These are phyloP conservation scores for Trichoderma sp. DNA, from an alignment of 2,329 filamentous ascomycete species.

Conservation along the genomic window DNA sequence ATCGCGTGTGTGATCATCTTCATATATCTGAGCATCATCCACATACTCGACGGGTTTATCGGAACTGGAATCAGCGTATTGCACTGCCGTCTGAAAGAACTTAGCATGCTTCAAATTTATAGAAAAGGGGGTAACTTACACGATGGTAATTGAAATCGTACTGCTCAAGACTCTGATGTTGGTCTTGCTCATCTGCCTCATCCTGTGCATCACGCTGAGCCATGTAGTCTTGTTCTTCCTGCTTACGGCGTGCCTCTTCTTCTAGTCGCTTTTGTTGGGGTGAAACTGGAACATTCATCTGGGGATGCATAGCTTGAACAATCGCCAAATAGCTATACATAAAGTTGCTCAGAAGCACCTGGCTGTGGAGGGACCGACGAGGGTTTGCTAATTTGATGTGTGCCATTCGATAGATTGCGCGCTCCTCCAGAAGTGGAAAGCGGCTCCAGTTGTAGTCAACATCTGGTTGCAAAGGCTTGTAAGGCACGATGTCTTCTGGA, in stretches of 20 bases:
- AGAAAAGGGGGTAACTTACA: constrained; percentile 36
- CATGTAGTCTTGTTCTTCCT: constrained; percentile 48
- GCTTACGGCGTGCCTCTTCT: constrained; percentile 51
- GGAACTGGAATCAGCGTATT: constrained; percentile 45
- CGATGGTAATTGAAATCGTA: constrained; percentile 55
- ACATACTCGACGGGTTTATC: constrained; percentile 49
- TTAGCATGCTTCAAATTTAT: constrained; percentile 12
- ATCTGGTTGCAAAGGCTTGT: constrained; percentile 73
- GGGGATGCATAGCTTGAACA: constrained; percentile 97
- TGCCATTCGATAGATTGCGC: constrained; percentile 97
- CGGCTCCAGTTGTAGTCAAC: constrained; percentile 95
- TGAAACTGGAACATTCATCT: constrained; percentile 85
- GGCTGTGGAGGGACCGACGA: constrained; percentile 83
- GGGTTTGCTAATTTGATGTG: constrained; percentile 99
- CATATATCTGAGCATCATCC: constrained; percentile 52
- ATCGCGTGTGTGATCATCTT: constrained; percentile 46
- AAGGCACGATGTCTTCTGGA: constrained; percentile 70
- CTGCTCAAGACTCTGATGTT: constrained; percentile 47
- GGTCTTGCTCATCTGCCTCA: constrained; percentile 45
- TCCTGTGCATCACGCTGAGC: constrained; percentile 46
- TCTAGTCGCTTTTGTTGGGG: constrained; percentile 67
- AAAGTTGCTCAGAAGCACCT: constrained; percentile 96
- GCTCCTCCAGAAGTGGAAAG: constrained; percentile 91
- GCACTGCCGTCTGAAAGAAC: constrained; percentile 38
- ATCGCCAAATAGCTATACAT: constrained; percentile 99